Evolutionary conservation across 2,329 filamentous ascomycete species (phyloP).

Genomic region (Fusarium nodosum): DNA sequence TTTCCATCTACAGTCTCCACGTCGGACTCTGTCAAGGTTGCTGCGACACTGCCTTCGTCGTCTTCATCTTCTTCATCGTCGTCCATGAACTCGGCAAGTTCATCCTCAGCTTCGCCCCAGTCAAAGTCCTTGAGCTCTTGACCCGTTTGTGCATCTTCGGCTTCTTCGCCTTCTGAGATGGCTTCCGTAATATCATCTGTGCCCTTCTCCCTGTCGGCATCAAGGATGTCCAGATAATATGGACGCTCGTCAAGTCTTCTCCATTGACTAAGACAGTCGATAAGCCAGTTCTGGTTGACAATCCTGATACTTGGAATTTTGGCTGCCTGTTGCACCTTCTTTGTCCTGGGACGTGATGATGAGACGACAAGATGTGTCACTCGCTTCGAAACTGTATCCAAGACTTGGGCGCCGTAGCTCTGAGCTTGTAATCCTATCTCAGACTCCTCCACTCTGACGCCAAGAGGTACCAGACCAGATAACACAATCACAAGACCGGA

Average conservation of each 20-base stretch:
- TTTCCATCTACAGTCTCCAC: slow-evolving; percentile 50
- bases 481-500: slow-evolving; percentile 84
- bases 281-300: slow-evolving; percentile 91
- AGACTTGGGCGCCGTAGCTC: slow-evolving; percentile 81
- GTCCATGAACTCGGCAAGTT: slow-evolving; percentile 80
- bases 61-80: slow-evolving; percentile 63
- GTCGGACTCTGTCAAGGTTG: slow-evolving; percentile 47
- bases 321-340: slow-evolving; percentile 90
- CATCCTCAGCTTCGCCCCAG: slow-evolving; percentile 75
- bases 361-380: slow-evolving; percentile 83
- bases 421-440: slow-evolving; percentile 90
- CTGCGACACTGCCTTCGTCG: slow-evolving; percentile 50
- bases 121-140: slow-evolving; percentile 70
- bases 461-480: slow-evolving; percentile 89
- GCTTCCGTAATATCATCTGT: slow-evolving; percentile 53
- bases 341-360: slow-evolving; percentile 80
- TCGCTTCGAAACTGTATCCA: slow-evolving; percentile 69
- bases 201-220: slow-evolving; percentile 68
- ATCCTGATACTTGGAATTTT: slow-evolving; percentile 87
- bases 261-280: slow-evolving; percentile 88
- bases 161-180: slow-evolving; percentile 50
- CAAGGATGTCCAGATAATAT: slow-evolving; percentile 82
- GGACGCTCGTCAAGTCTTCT: slow-evolving; percentile 80
- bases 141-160: slow-evolving; percentile 51
- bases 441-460: slow-evolving; percentile 81